These are phyloP conservation scores for Jaapia argillacea DNA, from an alignment of 768 basidiomycete species.

Conservation along the genomic window DNA sequence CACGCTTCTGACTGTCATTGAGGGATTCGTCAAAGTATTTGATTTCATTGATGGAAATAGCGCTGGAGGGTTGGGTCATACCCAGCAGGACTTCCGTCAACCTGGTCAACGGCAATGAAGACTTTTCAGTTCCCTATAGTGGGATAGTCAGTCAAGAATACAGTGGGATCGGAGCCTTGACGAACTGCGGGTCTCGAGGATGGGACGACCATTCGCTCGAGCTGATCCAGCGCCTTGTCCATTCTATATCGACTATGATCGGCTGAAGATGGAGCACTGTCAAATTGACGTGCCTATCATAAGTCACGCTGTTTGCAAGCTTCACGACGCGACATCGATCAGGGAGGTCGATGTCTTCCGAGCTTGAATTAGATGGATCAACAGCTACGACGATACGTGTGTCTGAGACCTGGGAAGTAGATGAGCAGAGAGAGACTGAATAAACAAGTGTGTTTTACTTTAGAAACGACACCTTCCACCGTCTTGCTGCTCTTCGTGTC, in stretches of 20 bases:
- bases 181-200: constrained; percentile 1
- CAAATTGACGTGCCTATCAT: constrained; percentile 49
- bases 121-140: constrained; percentile 28
- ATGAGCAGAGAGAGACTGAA: neutral
- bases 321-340: constrained; percentile 82
- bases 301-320: constrained; percentile 87
- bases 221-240: constrained; percentile 68
- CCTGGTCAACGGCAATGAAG: constrained; percentile 31
- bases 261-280: neutral
- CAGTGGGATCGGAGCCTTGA: neutral
- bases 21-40: constrained; percentile 66
- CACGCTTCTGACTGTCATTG: constrained; percentile 78
- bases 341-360: constrained; percentile 68
- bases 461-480: constrained; percentile 81
- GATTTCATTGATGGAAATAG: constrained; percentile 28
- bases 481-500: constrained; percentile 24
- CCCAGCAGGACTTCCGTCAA: constrained; percentile 69
- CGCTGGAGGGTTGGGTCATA: constrained; percentile 36
- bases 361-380: constrained; percentile 46
- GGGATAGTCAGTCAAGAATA: too few relatives aligned
- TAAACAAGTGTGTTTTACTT: constrained; percentile 28
- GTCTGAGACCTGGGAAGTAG: constrained; percentile 53
- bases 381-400: constrained; percentile 75
- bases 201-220: constrained; percentile 36
- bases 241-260: constrained; percentile 40